Evolutionary conservation across 2,329 filamentous ascomycete species (phyloP).

Genomic region (Keithomyces neogunnii): DNA sequence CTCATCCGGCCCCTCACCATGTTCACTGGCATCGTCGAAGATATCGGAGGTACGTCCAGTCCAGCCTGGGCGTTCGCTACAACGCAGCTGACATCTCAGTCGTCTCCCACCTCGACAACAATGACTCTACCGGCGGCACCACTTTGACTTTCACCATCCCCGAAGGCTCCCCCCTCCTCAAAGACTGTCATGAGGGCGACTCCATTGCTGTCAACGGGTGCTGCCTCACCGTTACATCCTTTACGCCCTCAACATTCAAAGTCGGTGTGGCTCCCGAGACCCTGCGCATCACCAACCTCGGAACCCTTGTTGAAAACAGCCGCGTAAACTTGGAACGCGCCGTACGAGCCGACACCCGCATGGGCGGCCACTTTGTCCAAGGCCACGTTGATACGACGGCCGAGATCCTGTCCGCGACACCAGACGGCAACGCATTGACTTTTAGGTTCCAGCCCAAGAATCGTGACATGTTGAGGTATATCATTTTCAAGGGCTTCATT

Average conservation of each 20-base stretch:
- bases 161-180: constrained; percentile 62
- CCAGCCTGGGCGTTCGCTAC: neutral
- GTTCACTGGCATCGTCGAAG: constrained; percentile 95
- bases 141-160: constrained; percentile 76
- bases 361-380: constrained; percentile 98
- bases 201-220: constrained; percentile 94
- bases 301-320: constrained; percentile 54
- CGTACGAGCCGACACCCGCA: constrained; percentile 81
- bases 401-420: constrained; percentile 59
- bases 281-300: constrained; percentile 91
- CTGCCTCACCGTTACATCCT: constrained; percentile 76
- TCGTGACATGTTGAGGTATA: constrained; percentile 65
- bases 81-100: constrained; percentile 33
- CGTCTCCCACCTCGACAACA: constrained; percentile 70
- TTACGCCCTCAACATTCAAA: constrained; percentile 57
- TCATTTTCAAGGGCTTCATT: constrained; percentile 95
- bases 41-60: constrained; percentile 65
- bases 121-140: constrained; percentile 79
- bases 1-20: constrained; percentile 38
- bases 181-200: constrained; percentile 79
- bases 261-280: constrained; percentile 95
- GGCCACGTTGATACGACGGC: constrained; percentile 93
- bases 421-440: constrained; percentile 84
- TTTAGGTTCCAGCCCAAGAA: constrained; percentile 72
- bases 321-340: constrained; percentile 90